Evolutionary conservation across 78 protist species (phyloP).

Genomic region (Goniomonas avonlea): DNA sequence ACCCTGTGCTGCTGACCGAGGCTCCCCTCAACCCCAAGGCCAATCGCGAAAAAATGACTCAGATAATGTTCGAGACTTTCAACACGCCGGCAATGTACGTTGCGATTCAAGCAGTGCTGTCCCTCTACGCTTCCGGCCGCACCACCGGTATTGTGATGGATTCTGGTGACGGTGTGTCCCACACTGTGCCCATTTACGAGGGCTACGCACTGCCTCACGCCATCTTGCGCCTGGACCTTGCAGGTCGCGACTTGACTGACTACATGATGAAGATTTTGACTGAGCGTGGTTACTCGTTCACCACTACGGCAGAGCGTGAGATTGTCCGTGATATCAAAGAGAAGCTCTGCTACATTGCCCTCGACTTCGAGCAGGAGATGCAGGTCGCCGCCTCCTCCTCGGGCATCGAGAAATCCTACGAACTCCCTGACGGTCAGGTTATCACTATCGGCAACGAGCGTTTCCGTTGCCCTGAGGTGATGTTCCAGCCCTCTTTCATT

Average conservation of each 20-base stretch:
- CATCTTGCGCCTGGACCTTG: slow-evolving; percentile 78
- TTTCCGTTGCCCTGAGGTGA: slow-evolving; percentile 84
- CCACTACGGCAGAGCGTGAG: slow-evolving; percentile 92
- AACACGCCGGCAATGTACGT: slow-evolving; percentile 81
- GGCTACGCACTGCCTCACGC: slow-evolving; percentile 83
- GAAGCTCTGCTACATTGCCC: slow-evolving; percentile 68
- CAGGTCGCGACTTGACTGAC: slow-evolving; percentile 87
- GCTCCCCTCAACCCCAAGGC: slow-evolving; percentile 94
- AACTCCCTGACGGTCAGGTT: slow-evolving; percentile 78
- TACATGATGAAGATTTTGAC: slow-evolving; percentile 72
- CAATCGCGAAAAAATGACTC: slow-evolving; percentile 87
- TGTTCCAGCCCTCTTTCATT: slow-evolving; percentile 81
- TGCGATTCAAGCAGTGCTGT: slow-evolving; percentile 74
- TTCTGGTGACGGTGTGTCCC: slow-evolving; percentile 93
- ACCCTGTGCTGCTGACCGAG: slow-evolving; percentile 90
- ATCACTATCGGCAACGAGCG: slow-evolving; percentile 78
- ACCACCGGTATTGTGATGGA: slow-evolving; percentile 91
- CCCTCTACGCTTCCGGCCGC: slow-evolving; percentile 83
- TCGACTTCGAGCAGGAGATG: slow-evolving; percentile 75
- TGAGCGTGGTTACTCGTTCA: slow-evolving; percentile 86
- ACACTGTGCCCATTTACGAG: slow-evolving; percentile 91
- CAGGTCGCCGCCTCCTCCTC: slow-evolving; percentile 63
- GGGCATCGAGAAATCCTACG: slow-evolving; percentile 58
- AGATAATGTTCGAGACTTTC: slow-evolving; percentile 95
- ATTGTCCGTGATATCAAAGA: slow-evolving; percentile 85